Evolutionary conservation across 2,329 filamentous ascomycete species (phyloP).

Genomic region (Periconia macrospinosa): DNA sequence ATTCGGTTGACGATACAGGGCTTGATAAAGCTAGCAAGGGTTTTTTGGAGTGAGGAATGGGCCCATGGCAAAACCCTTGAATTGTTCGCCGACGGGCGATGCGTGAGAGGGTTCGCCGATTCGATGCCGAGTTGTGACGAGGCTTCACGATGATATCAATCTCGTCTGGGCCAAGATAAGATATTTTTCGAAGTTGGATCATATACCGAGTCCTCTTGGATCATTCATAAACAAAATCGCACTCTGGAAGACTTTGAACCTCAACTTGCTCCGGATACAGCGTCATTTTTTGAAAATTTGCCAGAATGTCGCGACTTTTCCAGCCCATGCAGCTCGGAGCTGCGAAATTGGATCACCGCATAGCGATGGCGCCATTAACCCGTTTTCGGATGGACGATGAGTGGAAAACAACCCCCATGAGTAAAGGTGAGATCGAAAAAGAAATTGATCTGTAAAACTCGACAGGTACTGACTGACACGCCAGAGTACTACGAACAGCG

Average conservation of each 20-base stretch:
- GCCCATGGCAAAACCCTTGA: neutral
- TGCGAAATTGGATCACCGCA: constrained; percentile 35
- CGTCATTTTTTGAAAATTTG: neutral
- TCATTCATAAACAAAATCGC: neutral
- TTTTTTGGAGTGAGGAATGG: neutral
- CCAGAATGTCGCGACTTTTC: constrained; percentile 29
- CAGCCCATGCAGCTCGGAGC: constrained; percentile 38
- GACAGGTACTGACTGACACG: too few species aligned
- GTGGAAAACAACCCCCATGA: neutral
- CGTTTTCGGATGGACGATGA: constrained; percentile 48
- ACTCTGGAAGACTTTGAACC: neutral
- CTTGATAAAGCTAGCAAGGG: neutral
- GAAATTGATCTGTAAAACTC: too few species aligned
- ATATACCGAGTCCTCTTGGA: neutral
- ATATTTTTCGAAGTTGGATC: neutral
- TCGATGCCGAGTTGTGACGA: neutral
- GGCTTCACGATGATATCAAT: neutral
- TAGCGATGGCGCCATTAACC: constrained; percentile 42
- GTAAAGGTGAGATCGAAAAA: neutral
- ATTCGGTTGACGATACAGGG: neutral
- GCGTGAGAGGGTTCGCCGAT: too few species aligned
- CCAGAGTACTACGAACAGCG: constrained; percentile 57
- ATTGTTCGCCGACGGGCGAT: neutral
- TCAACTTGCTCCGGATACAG: neutral
- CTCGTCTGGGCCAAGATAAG: neutral